Evolutionary conservation across 23 red algal genomes (phyloP), one percentile per base, ranked within the genome.

Genomic region (Gracilaria domingensis): DNA sequence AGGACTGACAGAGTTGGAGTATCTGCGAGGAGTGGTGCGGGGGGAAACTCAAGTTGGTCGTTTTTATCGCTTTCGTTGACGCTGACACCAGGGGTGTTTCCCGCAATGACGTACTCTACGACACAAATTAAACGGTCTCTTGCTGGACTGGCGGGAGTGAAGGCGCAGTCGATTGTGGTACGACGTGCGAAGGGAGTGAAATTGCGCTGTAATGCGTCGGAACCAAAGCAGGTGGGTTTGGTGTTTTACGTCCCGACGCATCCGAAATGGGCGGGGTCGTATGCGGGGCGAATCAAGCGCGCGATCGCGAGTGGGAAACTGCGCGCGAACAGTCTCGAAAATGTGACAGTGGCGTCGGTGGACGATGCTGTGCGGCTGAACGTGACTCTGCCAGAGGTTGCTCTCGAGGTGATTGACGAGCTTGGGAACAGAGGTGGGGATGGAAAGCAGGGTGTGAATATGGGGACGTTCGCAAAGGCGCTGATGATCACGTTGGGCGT

Each of bases 51-150:
- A 18, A 64, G 53, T 24, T 55, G 49, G 29, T 47, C 30, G 23
- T 44, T 87, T 50, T 18, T 87, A 20, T 55, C 54, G 12, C 36
- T 87, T 17, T 87, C 84, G 13, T 38, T 87, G 40, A 87, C 84
- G 11, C 50, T 87, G 21, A 70, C 36, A 21, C 84, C 84, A n/a
- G 51, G 51, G 42, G 36, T 71, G 39, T 29, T 50, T 13, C 84
- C 84, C 0, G 84, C 84, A 4, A 87, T 87, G 84, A 38, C 64
- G 4, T 87, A 87, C 23, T 73, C 84, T 30, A 49, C 67, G 35
- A 57, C 32, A 0, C 64, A 48, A 23, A 77, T 87, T 8, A 74
- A 47, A 53, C 26, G 39, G n/a, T 66, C 66, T 33, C 67, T 87
- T 3, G 14, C 84, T 32, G 25, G 12, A 64, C 28, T 40, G 37